These are phyloP conservation scores for Lasiosphaeris hirsuta DNA, from an alignment of 495 filamentous ascomycete genomes.

Conservation along the genomic window DNA sequence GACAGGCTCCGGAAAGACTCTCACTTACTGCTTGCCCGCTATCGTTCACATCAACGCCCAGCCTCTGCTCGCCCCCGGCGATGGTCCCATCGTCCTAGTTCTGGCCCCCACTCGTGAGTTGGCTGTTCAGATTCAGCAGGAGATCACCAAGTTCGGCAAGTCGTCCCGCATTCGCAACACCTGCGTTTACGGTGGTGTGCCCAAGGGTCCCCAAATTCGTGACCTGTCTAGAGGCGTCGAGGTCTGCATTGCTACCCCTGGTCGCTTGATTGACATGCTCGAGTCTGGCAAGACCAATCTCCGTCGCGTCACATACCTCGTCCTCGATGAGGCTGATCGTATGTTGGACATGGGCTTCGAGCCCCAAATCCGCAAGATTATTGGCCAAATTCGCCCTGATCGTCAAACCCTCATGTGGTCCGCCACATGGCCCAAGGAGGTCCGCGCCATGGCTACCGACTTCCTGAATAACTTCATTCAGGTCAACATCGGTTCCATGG, in stretches of 20 bases:
- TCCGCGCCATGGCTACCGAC: slow-evolving; percentile 90
- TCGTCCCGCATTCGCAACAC: slow-evolving; percentile 98
- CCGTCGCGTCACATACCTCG: slow-evolving; percentile 92
- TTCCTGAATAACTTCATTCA: slow-evolving; percentile 97
- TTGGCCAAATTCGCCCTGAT: slow-evolving; percentile 95
- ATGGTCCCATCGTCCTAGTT: slow-evolving; percentile 94
- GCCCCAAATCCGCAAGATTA: slow-evolving; percentile 89
- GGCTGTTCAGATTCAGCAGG: slow-evolving; percentile 95
- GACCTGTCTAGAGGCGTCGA: slow-evolving; percentile 86
- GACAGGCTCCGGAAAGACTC: slow-evolving; percentile 97
- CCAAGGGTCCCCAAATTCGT: slow-evolving; percentile 92
- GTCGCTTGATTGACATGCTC: slow-evolving; percentile 97
- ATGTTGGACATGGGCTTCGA: slow-evolving; percentile 94
- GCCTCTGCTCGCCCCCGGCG: slow-evolving; percentile 92
- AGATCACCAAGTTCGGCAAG: slow-evolving; percentile 94
- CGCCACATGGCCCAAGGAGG: slow-evolving; percentile 99
- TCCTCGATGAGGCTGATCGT: slow-evolving; percentile 84
- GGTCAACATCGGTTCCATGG: slow-evolving; percentile 97
- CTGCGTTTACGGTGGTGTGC: slow-evolving; percentile 98
- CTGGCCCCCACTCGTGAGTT: slow-evolving; percentile 95
- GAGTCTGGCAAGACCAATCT: slow-evolving; percentile 97
- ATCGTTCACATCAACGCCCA: slow-evolving; percentile 99
- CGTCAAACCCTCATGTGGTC: slow-evolving; percentile 99
- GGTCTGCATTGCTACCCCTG: slow-evolving; percentile 93
- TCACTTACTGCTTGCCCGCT: slow-evolving; percentile 96